Conservation (phyloP, 2,329 filamentous ascomycete genomes). For the Cyclaneusma minus region DNA sequence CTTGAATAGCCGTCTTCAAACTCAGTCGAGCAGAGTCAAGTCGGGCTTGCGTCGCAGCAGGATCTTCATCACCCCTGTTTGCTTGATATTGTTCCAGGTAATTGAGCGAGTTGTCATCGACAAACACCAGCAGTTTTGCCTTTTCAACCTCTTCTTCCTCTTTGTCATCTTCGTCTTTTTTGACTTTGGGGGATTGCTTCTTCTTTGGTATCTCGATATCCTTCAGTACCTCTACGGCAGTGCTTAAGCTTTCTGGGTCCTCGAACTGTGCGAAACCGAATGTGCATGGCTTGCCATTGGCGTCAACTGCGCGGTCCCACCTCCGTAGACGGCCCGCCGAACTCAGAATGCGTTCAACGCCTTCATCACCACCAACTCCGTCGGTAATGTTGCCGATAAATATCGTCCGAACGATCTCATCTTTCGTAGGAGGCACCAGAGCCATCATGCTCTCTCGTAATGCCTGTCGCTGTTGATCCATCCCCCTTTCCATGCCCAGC, state of each 20-base stretch:
- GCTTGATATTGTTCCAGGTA: constrained; percentile 75
- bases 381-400: constrained; percentile 80
- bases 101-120: constrained; percentile 70
- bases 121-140: constrained; percentile 52
- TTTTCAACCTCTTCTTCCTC: constrained; percentile 35
- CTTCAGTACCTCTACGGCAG: constrained; percentile 70
- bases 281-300: constrained; percentile 64
- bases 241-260: constrained; percentile 73
- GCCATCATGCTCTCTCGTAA: constrained; percentile 54
- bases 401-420: constrained; percentile 83
- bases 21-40: constrained; percentile 53
- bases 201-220: constrained; percentile 71
- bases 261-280: constrained; percentile 97
- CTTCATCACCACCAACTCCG: constrained; percentile 60
- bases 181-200: constrained; percentile 42
- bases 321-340: constrained; percentile 67
- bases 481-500: constrained; percentile 26
- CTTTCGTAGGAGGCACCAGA: constrained; percentile 66
- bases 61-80: constrained; percentile 45
- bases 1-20: constrained; percentile 51
- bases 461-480: constrained; percentile 54
- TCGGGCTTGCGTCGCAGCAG: constrained; percentile 46
- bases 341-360: constrained; percentile 61
- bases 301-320: constrained; percentile 67
- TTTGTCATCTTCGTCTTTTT: constrained; percentile 25